Evolutionary conservation across 441 rosid species (phyloP), one percentile per base, ranked within the genome.

Genomic region (Pelargonium australe): DNA sequence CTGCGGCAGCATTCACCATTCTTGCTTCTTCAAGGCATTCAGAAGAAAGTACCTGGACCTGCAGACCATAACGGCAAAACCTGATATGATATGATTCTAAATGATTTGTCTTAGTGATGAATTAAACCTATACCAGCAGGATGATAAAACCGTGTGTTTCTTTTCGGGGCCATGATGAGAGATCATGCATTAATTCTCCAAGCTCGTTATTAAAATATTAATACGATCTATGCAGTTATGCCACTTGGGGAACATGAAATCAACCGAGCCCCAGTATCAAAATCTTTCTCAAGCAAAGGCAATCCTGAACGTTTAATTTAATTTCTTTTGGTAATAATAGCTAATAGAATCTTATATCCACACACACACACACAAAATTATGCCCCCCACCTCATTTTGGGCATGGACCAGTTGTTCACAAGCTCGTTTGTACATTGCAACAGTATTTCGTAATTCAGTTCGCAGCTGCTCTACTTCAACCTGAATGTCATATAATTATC

Each of bases 351-450:
- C 31, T 25, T 25, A 25, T 25, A 25, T 25, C 57, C n/a, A 51
- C 3, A 51, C 2, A 51, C n/a, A 17, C 17, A 3, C 14, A 14
- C 57, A 49, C 57, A n/a, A n/a, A n/a, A n/a, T n/a, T n/a, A n/a
- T n/a, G n/a, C 13, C 57, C 40, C 78, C 44, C 16, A 92, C 96
- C 93, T 92, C 80, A 67, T 80, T 86, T 73, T 87, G 94, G 67
- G 87, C 78, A 72, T 80, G 85, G 23, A 90, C 86, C 51, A 93
- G 85, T 80, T 90, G 92, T 79, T 83, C 91, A 64, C 96, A 85
- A 75, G 90, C 88, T 70, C 77, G 71, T 73, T 83, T 80, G 74
- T 90, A 90, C 98, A 87, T 82, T 58, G 81, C 67, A 69, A 85
- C 69, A 7, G 96, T 85, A 76, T 68, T 76, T 71, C 77, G 89